These are phyloP conservation scores for Globisporangium irregulare DNA, from an alignment of 352 stramenopile genomes.

Conservation along the genomic window DNA sequence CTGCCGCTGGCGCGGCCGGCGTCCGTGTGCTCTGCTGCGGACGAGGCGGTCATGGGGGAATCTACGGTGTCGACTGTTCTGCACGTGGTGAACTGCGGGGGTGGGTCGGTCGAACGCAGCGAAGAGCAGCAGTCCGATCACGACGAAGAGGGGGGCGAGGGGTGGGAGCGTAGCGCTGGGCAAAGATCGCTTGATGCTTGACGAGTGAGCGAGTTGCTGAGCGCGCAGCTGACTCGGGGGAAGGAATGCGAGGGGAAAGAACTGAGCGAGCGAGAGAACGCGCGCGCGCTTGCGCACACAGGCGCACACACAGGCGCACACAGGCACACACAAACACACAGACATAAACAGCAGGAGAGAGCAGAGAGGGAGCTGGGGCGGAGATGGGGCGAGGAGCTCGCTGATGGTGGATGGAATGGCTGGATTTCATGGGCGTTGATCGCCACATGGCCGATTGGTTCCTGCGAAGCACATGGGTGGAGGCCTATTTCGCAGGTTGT, in stretches of 20 bases:
- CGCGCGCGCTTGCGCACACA: too few relatives aligned
- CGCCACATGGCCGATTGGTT: constrained; percentile 5
- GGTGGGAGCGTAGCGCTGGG: not conserved
- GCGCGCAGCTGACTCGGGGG: constrained; percentile 9
- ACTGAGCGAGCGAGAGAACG: not conserved
- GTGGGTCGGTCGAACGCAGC: not conserved
- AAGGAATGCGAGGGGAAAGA: not conserved
- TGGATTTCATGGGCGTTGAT: constrained; percentile 10
- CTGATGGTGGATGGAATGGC: constrained; percentile 1
- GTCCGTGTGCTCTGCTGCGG: constrained; percentile 7
- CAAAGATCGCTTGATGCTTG: constrained; percentile 7
- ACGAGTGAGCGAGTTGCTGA: not conserved
- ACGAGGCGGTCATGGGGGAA: constrained; percentile 9
- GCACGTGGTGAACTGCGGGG: constrained; percentile 18
- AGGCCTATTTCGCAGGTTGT: not conserved
- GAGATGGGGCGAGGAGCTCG: not conserved
- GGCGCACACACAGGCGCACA: not conserved
- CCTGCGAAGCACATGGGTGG: constrained; percentile 5
- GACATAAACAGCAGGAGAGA: not conserved
- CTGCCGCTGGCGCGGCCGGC: not conserved
- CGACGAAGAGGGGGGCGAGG: not conserved
- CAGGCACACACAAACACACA: too few relatives aligned
- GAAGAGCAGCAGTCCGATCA: constrained; percentile 1
- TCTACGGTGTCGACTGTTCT: constrained; percentile 15
- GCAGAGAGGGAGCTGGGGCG: not conserved